Conservation (phyloP, 805 yeast species). For the Metschnikowia picachoensis region DNA sequence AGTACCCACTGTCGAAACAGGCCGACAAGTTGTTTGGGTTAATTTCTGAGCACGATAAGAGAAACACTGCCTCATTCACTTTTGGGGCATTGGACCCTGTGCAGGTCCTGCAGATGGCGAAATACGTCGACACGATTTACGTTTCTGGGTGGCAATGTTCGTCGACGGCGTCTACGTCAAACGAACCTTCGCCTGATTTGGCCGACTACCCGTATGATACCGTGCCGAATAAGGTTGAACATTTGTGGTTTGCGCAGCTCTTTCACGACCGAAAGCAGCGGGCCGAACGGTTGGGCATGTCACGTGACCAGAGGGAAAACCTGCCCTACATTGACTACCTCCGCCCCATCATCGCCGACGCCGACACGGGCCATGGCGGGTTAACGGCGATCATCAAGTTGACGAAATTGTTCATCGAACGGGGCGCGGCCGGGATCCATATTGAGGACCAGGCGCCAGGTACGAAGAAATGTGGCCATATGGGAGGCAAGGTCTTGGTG, state of each 20-base stretch:
- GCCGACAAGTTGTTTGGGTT: conserved; percentile 76
- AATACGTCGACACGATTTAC: conserved; percentile 86
- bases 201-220: conserved; percentile 99
- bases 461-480: conserved; percentile 97
- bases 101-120: conserved; percentile 95
- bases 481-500: conserved; percentile 97
- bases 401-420: conserved; percentile 92
- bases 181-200: conserved; percentile 97
- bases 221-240: conserved; percentile 97
- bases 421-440: conserved; percentile 99
- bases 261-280: conserved; percentile 97
- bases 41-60: conserved; percentile 65
- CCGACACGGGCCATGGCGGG: conserved; percentile 99
- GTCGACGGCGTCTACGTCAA: conserved; percentile 94
- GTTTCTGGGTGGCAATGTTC: conserved; percentile 99
- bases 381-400: conserved; percentile 92
- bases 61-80: conserved; percentile 78
- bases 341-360: conserved; percentile 95
- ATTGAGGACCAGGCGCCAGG: conserved; percentile 99
- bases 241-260: conserved; percentile 91
- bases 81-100: conserved; percentile 96
- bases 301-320: conserved; percentile 64
- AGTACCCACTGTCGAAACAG: conserved; percentile 74
- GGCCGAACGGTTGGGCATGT: conserved; percentile 65
- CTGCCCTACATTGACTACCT: conserved; percentile 78